Conservation (phyloP, 495 filamentous ascomycete genomes). For the Podospora sp. region DNA sequence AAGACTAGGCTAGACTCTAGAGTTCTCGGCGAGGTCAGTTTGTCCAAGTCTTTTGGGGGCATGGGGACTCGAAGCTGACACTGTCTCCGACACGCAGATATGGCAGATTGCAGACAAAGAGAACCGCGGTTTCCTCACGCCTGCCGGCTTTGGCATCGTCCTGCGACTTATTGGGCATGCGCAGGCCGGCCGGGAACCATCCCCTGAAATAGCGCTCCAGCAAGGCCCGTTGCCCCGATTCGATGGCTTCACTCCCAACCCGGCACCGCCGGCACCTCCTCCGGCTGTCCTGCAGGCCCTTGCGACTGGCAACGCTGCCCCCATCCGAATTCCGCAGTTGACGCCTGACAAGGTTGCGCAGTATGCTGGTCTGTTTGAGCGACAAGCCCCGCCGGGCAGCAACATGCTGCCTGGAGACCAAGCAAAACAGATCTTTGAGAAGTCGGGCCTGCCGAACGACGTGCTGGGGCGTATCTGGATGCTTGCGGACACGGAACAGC, state of each 20-base stretch:
- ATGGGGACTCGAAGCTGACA: neutral
- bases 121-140: constrained; percentile 90
- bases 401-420: constrained; percentile 79
- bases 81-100: constrained; percentile 61
- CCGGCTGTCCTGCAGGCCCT: constrained; percentile 65
- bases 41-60: neutral
- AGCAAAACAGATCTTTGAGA: constrained; percentile 94
- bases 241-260: constrained; percentile 65
- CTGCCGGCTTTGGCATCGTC: constrained; percentile 86
- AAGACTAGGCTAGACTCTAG: constrained; percentile 85
- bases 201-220: constrained; percentile 68
- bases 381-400: constrained; percentile 76
- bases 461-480: constrained; percentile 92
- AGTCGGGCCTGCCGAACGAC: constrained; percentile 86
- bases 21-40: constrained; percentile 81
- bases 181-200: constrained; percentile 79
- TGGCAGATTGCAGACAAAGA: constrained; percentile 98
- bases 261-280: constrained; percentile 43
- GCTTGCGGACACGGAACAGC: constrained; percentile 87
- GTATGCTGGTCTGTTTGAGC: constrained; percentile 84
- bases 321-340: constrained; percentile 87
- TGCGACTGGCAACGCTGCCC: constrained; percentile 60
- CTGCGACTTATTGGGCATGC: constrained; percentile 94
- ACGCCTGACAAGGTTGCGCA: constrained; percentile 86
- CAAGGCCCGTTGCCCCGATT: constrained; percentile 91